Conservation (phyloP, 2,329 filamentous ascomycete genomes). For the Pseudocercospora eumusae region DNA sequence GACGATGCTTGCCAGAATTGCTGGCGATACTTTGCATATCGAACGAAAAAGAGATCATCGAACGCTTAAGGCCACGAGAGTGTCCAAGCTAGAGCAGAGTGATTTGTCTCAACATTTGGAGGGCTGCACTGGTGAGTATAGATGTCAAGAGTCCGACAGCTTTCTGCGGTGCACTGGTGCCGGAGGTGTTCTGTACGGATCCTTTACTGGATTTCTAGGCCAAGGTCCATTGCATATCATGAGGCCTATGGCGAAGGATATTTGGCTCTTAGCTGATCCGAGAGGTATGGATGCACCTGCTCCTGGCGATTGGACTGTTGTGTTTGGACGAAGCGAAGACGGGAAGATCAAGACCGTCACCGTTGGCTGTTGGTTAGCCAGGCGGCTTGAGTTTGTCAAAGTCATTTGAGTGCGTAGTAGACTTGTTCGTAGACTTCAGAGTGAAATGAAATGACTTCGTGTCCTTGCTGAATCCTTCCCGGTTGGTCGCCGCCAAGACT, state of each 20-base stretch:
- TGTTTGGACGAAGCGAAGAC: slow-evolving; percentile 35
- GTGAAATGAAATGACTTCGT: neutral
- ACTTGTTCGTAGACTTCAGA: neutral
- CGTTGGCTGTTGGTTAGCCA: slow-evolving; percentile 48
- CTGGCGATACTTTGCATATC: slow-evolving; percentile 34
- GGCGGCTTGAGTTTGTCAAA: slow-evolving; percentile 32
- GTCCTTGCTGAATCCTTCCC: neutral
- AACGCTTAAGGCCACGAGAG: neutral
- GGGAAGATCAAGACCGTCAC: slow-evolving; percentile 33
- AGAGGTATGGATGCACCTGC: slow-evolving; percentile 47
- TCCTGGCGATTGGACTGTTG: slow-evolving; percentile 49
- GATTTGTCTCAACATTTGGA: neutral
- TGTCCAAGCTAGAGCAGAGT: neutral
- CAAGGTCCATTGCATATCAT: slow-evolving; percentile 44
- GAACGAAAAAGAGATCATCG: slow-evolving; percentile 30
- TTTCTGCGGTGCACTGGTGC: slow-evolving; percentile 41
- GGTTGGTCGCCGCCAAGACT: neutral
- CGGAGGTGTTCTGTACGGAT: slow-evolving; percentile 46
- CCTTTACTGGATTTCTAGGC: slow-evolving; percentile 48
- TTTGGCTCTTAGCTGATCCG: slow-evolving; percentile 45
- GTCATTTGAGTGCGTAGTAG: neutral
- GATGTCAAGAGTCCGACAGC: slow-evolving; percentile 43
- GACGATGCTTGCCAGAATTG: slow-evolving; percentile 36
- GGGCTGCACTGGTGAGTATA: slow-evolving; percentile 39
- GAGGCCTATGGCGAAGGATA: slow-evolving; percentile 43